phyloP scores from a whole-genome alignment of 2,329 filamentous ascomycete genomes.

The Cladorrhinum sp. region DNA sequence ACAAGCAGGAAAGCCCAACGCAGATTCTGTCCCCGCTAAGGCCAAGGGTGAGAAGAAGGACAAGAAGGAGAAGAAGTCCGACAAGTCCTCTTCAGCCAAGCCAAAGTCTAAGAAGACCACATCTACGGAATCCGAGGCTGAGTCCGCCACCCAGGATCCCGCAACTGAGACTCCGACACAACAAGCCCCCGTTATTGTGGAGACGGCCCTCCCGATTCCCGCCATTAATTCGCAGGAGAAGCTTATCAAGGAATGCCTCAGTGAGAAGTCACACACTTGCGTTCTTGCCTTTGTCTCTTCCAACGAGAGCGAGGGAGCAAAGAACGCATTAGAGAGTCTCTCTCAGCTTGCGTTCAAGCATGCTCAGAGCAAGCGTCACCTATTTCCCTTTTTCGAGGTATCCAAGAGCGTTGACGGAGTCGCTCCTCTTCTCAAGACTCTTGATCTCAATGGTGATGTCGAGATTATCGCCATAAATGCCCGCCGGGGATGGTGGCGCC shows the following conservation, averaged over 20 bases:
- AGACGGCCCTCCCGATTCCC: conserved; percentile 61
- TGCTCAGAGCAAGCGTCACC: conserved; percentile 58
- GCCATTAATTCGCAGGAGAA: conserved; percentile 61
- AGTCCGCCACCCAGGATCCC: conserved; percentile 40
- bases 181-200: conserved; percentile 47
- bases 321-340: conserved; percentile 60
- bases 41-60: conserved; percentile 49
- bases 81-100: conserved; percentile 21
- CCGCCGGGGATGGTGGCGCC: conserved; percentile 82
- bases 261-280: conserved; percentile 74
- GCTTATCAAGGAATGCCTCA: conserved; percentile 70
- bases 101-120: conserved; percentile 19
- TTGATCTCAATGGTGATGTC: conserved; percentile 60
- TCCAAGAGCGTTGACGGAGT: conserved; percentile 59
- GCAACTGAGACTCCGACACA: conserved; percentile 38
- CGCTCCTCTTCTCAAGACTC: conserved; percentile 52
- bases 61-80: conserved; percentile 38
- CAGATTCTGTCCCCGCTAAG: conserved; percentile 61
- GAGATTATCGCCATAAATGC: conserved; percentile 81
- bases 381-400: conserved; percentile 83
- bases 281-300: conserved; percentile 70
- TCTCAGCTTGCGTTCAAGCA: conserved; percentile 76
- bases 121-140: conserved; percentile 16
- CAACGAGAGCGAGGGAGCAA: conserved; percentile 48
- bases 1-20: conserved; percentile 74